Percentiles rank a stretch among this genome's conserved stretches.
phyloP scores from a whole-genome alignment of 768 basidiomycete species.

The Lepiota subincarnata region DNA sequence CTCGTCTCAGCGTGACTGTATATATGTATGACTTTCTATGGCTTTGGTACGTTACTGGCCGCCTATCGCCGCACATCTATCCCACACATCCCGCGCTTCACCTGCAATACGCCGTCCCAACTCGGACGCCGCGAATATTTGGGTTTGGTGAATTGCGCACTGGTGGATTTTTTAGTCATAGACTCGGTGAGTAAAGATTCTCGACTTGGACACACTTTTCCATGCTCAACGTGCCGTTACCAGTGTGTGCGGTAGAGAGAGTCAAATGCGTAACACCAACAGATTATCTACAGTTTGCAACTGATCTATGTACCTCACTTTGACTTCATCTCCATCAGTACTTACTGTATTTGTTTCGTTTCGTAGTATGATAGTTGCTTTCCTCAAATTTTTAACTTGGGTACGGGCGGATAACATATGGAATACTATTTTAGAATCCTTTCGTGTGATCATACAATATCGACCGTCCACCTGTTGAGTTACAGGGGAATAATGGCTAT shows the following conservation, averaged over 20 bases:
- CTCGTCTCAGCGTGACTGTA: constrained; percentile 1
- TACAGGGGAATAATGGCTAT: constrained; percentile 17
- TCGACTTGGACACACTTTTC: not conserved
- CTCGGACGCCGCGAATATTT: too few species aligned
- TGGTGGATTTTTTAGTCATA: not conserved
- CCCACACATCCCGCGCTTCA: not conserved
- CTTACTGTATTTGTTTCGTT: not conserved
- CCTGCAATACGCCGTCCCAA: too few species aligned
- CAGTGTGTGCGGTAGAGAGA: not conserved
- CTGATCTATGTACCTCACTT: not conserved
- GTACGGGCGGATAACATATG: constrained; percentile 6
- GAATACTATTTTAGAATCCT: constrained; percentile 2
- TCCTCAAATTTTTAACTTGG: not conserved
- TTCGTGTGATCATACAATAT: not conserved
- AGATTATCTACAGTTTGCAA: not conserved
- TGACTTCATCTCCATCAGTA: not conserved
- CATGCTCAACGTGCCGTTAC: not conserved
- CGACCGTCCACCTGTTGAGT: not conserved
- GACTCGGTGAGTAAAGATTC: constrained; percentile 1
- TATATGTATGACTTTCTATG: constrained; percentile 4
- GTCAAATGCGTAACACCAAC: not conserved
- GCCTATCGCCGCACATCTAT: constrained; percentile 2
- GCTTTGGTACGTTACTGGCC: not conserved
- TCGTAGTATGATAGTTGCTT: not conserved
- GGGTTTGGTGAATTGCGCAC: too few species aligned